Evolutionary conservation across 2,329 filamentous ascomycete genomes (phyloP).

Genomic region (Fusarium buxicola): DNA sequence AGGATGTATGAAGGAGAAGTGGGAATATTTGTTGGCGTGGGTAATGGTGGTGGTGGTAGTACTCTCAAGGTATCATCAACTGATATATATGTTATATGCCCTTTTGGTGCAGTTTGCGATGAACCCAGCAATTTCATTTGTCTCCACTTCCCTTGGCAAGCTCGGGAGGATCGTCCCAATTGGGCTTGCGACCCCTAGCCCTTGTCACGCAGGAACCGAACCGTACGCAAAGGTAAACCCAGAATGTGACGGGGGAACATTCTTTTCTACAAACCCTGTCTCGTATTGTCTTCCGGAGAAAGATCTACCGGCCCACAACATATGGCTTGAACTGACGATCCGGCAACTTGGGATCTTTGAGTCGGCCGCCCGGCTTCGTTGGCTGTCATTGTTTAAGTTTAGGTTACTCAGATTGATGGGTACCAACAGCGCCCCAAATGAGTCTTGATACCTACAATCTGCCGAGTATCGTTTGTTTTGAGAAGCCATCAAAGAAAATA

Average conservation of each 20-base stretch:
- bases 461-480: not conserved
- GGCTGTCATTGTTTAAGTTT: not conserved
- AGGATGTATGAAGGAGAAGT: not conserved
- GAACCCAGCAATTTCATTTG: not conserved
- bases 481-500: not conserved
- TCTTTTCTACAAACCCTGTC: not conserved
- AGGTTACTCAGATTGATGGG: not conserved
- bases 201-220: not conserved
- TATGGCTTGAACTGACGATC: not conserved
- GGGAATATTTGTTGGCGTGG: not conserved
- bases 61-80: not conserved
- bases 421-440: not conserved
- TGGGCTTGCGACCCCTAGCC: not conserved
- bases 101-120: not conserved
- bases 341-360: not conserved
- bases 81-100: not conserved
- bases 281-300: not conserved
- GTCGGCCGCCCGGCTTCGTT: constrained; percentile 6
- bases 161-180: constrained; percentile 1
- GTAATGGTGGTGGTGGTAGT: not conserved
- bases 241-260: not conserved
- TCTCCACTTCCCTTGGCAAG: not conserved
- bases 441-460: not conserved
- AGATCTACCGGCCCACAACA: not conserved
- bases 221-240: too few relatives aligned